Percentiles rank a stretch among this genome's conserved stretches.
These are phyloP conservation scores for Marasmius fiardii DNA, from an alignment of 1,284 basidiomycete genomes.

Conservation along the genomic window DNA sequence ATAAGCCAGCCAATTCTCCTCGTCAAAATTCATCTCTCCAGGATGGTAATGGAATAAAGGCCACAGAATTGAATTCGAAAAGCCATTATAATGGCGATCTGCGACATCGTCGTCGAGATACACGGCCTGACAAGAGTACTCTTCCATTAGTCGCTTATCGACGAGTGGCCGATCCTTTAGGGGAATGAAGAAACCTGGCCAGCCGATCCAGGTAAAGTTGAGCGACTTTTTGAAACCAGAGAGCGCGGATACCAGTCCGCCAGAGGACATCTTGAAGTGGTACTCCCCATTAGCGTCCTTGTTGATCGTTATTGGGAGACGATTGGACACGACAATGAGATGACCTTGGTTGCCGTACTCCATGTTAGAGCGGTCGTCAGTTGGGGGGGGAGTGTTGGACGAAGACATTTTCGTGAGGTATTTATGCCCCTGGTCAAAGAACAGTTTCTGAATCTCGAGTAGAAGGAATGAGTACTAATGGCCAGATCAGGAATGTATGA, in stretches of 20 bases:
- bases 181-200: slow-evolving; percentile 90
- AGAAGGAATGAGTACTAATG: not conserved
- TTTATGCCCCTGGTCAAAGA: slow-evolving; percentile 1
- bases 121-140: slow-evolving; percentile 97
- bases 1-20: slow-evolving; percentile 97
- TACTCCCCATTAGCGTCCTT: slow-evolving; percentile 88
- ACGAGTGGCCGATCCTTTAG: slow-evolving; percentile 82
- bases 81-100: slow-evolving; percentile 97
- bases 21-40: slow-evolving; percentile 99
- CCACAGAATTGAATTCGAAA: slow-evolving; percentile 99
- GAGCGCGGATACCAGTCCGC: slow-evolving; percentile 91
- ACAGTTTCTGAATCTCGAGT: not conserved
- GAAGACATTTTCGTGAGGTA: slow-evolving; percentile 16
- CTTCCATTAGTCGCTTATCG: slow-evolving; percentile 86
- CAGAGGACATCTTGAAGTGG: slow-evolving; percentile 96
- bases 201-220: slow-evolving; percentile 95
- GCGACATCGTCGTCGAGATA: slow-evolving; percentile 97
- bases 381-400: slow-evolving; percentile 23
- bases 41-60: slow-evolving; percentile 99
- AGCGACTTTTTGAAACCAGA: slow-evolving; percentile 96
- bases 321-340: slow-evolving; percentile 95
- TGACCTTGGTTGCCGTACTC: slow-evolving; percentile 49
- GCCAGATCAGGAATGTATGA: slow-evolving; percentile 5
- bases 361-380: slow-evolving; percentile 28
- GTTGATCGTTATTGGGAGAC: slow-evolving; percentile 89